Evolutionary conservation across 495 filamentous ascomycete genomes (phyloP).

Genomic region (Annulohypoxylon nitens): DNA sequence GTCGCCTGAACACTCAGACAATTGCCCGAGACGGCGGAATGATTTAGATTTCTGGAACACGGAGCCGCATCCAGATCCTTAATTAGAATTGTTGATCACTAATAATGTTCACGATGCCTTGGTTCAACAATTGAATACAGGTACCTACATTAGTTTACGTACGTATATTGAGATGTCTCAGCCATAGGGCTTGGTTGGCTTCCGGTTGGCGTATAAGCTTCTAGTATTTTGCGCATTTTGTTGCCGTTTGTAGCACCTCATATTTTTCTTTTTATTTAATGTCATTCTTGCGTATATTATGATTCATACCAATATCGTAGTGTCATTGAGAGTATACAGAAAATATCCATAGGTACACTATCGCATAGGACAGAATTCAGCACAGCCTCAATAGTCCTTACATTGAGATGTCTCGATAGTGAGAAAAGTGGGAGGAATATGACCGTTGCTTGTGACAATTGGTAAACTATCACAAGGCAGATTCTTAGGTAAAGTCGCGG

Average conservation of each 20-base stretch:
- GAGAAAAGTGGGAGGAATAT: not conserved
- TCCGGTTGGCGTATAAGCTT: not conserved
- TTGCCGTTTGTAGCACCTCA: not conserved
- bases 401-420: not conserved
- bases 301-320: not conserved
- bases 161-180: not conserved
- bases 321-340: not conserved
- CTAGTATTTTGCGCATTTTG: not conserved
- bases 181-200: not conserved
- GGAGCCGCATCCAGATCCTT: slow-evolving; percentile 1
- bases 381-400: slow-evolving; percentile 5
- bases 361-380: not conserved
- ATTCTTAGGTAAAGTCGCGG: slow-evolving; percentile 17
- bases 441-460: not conserved
- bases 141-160: slow-evolving; percentile 2
- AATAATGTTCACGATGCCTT: not conserved
- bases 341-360: not conserved
- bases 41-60: not conserved
- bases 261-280: not conserved
- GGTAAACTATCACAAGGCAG: slow-evolving; percentile 38
- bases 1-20: not conserved
- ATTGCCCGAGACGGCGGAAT: slow-evolving; percentile 8
- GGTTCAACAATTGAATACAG: not conserved
- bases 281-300: not conserved
- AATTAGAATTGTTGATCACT: slow-evolving; percentile 5